Conservation (phyloP, 805 yeast genomes). For the Yarrowia keelungensis region DNA sequence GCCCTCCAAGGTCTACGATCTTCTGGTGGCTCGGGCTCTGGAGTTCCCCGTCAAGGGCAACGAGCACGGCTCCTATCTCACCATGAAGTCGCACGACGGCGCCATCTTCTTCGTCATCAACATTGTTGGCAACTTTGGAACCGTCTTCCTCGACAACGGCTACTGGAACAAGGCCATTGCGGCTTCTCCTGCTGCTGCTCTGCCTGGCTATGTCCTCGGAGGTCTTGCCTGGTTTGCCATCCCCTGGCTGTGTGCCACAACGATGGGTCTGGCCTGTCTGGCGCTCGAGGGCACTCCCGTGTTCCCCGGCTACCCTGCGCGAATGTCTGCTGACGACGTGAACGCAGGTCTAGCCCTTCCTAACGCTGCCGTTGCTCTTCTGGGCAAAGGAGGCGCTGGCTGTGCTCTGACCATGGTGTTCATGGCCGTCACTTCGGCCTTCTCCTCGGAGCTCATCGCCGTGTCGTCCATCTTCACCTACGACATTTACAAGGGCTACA, state of each 20-base stretch:
- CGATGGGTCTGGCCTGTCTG: slow-evolving; percentile 85
- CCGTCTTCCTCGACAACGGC: slow-evolving; percentile 85
- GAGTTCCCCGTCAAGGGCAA: slow-evolving; percentile 76
- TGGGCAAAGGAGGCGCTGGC: slow-evolving; percentile 89
- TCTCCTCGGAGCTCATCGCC: slow-evolving; percentile 89
- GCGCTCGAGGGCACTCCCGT: slow-evolving; percentile 71
- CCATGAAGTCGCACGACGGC: slow-evolving; percentile 84
- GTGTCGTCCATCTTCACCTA: slow-evolving; percentile 86
- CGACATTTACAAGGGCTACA: slow-evolving; percentile 81
- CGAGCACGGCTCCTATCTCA: slow-evolving; percentile 83
- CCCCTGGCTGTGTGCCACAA: slow-evolving; percentile 81
- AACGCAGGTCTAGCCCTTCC: slow-evolving; percentile 74
- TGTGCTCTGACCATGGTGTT: slow-evolving; percentile 80
- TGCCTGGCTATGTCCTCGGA: slow-evolving; percentile 87
- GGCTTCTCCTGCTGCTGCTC: slow-evolving; percentile 79
- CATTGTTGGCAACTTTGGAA: slow-evolving; percentile 87
- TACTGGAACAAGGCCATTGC: slow-evolving; percentile 92
- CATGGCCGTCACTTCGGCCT: slow-evolving; percentile 92
- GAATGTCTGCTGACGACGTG: slow-evolving; percentile 70
- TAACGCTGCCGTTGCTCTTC: slow-evolving; percentile 78
- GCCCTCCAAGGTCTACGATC: slow-evolving; percentile 80
- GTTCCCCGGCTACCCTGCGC: slow-evolving; percentile 82
- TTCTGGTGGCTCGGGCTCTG: slow-evolving; percentile 62
- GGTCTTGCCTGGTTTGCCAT: slow-evolving; percentile 92
- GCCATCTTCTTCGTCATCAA: slow-evolving; percentile 90